A percentile compares a stretch with the other conserved stretches of the same genome.
These are phyloP conservation scores for Pleurotus tuber-regium DNA, from an alignment of 768 basidiomycete genomes.

Conservation along the genomic window DNA sequence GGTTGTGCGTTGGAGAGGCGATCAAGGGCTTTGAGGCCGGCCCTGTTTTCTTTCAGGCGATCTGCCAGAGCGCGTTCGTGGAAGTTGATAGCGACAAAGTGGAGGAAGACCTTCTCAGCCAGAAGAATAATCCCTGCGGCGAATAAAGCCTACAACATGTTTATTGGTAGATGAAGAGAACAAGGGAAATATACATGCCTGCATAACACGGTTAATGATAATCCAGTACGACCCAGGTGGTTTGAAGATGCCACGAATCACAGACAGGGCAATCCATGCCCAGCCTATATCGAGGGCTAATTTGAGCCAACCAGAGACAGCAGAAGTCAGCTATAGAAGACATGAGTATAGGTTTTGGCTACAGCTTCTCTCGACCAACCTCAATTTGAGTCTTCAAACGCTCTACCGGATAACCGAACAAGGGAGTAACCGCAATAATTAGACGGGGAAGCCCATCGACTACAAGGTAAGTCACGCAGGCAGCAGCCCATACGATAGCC, in stretches of 20 bases:
- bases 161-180: neutral
- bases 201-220: constrained; percentile 67
- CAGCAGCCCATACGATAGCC: constrained; percentile 62
- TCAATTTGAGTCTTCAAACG: constrained; percentile 67
- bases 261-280: constrained; percentile 74
- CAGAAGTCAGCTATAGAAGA: constrained; percentile 59
- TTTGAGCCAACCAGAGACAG: constrained; percentile 72
- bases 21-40: constrained; percentile 70
- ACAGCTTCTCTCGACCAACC: too few species aligned
- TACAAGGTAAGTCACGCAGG: constrained; percentile 57
- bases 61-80: constrained; percentile 76
- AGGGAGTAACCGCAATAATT: constrained; percentile 48
- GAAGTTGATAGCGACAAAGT: constrained; percentile 78
- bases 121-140: constrained; percentile 41
- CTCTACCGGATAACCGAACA: constrained; percentile 63
- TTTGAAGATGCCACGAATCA: constrained; percentile 52
- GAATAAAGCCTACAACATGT: constrained; percentile 39
- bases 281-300: constrained; percentile 62
- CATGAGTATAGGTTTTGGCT: too few species aligned
- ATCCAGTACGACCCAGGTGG: constrained; percentile 69
- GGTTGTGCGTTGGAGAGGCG: constrained; percentile 66
- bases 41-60: constrained; percentile 64
- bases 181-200: constrained; percentile 36
- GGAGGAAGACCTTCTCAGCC: constrained; percentile 56
- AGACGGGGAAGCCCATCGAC: constrained; percentile 63